Evolutionary conservation across 208 protist species (phyloP), one percentile per base, ranked within the genome.

Genomic region (Novymonas esmeraldas): DNA sequence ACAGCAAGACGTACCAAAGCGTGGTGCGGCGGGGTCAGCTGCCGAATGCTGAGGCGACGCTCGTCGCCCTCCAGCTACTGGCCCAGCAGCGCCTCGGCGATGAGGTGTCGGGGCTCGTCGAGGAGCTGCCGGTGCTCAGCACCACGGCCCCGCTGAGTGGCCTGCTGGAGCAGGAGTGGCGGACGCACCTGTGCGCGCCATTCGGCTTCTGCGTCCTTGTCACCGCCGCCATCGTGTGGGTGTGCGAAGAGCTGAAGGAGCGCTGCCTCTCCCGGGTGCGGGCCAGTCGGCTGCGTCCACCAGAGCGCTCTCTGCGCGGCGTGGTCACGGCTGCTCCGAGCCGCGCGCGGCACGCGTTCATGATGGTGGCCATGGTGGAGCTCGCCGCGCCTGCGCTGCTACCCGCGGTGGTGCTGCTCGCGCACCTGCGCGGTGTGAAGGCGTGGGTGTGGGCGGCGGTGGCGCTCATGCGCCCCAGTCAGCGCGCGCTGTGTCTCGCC

Each of bases 1-100:
- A 69, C 46, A 6, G 1, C 26, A 63, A 42, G 52, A 34, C 58
- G 33, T 65, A 71, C 63, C 55, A 45, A 6, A 33, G 26, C 18
- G 38, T 46, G 28, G 11, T 65, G 51, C 49, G 11, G 1, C 73
- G 55, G 39, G n/a, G 52, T 2, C 57, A 72, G 31, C 58, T 60
- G 0, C 62, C 78, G 28, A 61, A 46, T n/a, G 71, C 72, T 3
- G 60, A 84, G 24, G 44, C 51, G 2, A 75, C 84, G 22, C 51
- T 87, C 7, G 68, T 73, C 11, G 61, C 76, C 11, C 62, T 93
- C 9, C 65, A 77, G 39, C 60, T 93, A 3, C 69, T 88, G 31
- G 81, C 67, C 22, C 76, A 72, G 72, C 71, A 80, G 22, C 77
- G 87, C 44, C 70, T 90, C 26, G 76, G 73, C 6, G 64, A 71